Percentiles rank a stretch among this genome's conserved stretches.
Conservation (phyloP, 2,329 filamentous ascomycete species). For the Fusarium piperis region DNA sequence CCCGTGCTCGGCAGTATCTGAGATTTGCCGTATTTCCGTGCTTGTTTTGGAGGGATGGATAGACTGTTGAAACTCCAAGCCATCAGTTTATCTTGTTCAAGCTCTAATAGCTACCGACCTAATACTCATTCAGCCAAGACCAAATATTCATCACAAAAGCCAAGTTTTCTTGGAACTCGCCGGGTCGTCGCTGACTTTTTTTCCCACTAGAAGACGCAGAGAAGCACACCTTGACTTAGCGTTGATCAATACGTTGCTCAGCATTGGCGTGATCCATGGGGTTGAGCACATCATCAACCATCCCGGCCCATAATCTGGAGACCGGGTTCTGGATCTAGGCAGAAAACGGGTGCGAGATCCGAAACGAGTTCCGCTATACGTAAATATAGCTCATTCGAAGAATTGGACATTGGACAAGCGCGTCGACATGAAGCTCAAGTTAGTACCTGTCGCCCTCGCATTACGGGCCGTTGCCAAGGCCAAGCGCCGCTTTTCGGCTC, state of each 20-base stretch:
- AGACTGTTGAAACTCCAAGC: neutral
- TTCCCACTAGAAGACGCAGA: neutral
- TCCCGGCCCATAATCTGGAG: neutral
- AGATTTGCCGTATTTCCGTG: neutral
- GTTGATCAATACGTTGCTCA: neutral
- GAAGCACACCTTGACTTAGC: neutral
- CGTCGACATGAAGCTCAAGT: neutral
- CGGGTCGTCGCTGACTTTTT: neutral
- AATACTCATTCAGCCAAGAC: neutral
- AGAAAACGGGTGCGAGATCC: slow-evolving; percentile 4
- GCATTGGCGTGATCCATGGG: slow-evolving; percentile 9
- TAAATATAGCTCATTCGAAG: neutral
- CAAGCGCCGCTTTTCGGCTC: slow-evolving; percentile 5
- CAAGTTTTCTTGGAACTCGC: neutral
- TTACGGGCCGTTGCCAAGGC: neutral
- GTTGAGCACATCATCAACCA: slow-evolving; percentile 12
- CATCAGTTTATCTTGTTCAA: neutral
- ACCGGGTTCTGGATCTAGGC: neutral
- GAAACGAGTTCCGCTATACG: neutral
- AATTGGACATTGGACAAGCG: neutral
- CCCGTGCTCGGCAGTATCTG: neutral
- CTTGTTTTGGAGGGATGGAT: neutral
- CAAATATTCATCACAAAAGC: neutral
- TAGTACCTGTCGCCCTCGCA: neutral
- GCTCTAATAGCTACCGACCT: neutral